A percentile compares a stretch with the other conserved stretches of the same genome.
Evolutionary conservation across 208 protist species (phyloP).

Genomic region (Leishmania turanica): DNA sequence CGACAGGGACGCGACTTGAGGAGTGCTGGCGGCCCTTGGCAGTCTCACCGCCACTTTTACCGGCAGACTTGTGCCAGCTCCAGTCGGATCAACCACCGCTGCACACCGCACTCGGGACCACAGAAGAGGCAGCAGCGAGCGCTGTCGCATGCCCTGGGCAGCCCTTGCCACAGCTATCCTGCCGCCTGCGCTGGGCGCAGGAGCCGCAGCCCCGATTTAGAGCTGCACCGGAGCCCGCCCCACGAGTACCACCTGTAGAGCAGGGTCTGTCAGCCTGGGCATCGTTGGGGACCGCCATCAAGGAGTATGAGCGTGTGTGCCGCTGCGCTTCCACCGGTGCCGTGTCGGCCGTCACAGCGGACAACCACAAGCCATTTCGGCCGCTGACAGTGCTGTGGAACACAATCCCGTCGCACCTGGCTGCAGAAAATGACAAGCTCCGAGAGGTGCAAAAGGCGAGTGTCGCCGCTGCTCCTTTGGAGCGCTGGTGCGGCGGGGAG

Average conservation of each 20-base stretch:
- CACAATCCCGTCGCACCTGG: slow-evolving; percentile 19
- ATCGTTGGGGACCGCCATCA: slow-evolving; percentile 11
- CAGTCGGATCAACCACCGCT: not conserved
- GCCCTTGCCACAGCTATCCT: slow-evolving; percentile 6
- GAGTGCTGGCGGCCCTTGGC: slow-evolving; percentile 29
- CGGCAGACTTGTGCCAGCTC: slow-evolving; percentile 8
- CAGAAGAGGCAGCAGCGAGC: not conserved
- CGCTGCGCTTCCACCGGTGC: not conserved
- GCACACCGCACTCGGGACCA: not conserved
- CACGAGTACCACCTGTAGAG: not conserved
- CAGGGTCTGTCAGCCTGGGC: slow-evolving; percentile 9
- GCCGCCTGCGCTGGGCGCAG: slow-evolving; percentile 21
- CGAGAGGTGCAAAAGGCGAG: not conserved
- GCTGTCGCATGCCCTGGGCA: not conserved
- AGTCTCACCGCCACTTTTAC: slow-evolving; percentile 14
- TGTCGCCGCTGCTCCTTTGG: not conserved
- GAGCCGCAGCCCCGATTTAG: slow-evolving; percentile 10
- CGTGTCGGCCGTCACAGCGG: not conserved
- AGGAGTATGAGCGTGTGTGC: slow-evolving; percentile 15
- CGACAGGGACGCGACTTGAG: slow-evolving; percentile 9
- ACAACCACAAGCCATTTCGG: not conserved
- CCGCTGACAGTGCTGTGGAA: slow-evolving; percentile 44
- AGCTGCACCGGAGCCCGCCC: not conserved
- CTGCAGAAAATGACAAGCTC: not conserved
- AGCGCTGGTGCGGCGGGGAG: not conserved